These are phyloP conservation scores for Lactarius pseudohatsudake DNA, from an alignment of 768 basidiomycete species.

Conservation along the genomic window DNA sequence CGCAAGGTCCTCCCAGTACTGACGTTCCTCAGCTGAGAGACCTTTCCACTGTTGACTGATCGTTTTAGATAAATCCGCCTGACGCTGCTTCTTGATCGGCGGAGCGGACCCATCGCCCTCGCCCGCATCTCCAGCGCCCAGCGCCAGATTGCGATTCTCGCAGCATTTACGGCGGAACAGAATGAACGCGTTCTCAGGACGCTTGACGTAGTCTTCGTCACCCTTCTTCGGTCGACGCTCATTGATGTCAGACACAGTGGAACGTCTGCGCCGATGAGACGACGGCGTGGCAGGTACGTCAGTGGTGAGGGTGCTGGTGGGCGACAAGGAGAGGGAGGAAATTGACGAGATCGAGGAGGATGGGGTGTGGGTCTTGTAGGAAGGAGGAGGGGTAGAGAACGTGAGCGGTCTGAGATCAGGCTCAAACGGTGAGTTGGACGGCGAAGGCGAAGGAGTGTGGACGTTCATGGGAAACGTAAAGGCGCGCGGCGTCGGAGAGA, in stretches of 20 bases:
- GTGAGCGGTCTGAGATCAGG: slow-evolving; percentile 54
- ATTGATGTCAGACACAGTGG: slow-evolving; percentile 38
- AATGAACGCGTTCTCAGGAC: slow-evolving; percentile 84
- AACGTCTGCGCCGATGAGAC: slow-evolving; percentile 38
- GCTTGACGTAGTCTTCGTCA: slow-evolving; percentile 81
- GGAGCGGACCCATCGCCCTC: slow-evolving; percentile 25
- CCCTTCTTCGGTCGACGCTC: slow-evolving; percentile 54
- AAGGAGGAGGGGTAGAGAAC: slow-evolving; percentile 43
- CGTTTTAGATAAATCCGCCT: slow-evolving; percentile 77
- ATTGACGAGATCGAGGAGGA: slow-evolving; percentile 44
- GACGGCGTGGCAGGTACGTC: slow-evolving; percentile 32
- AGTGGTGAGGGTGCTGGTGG: slow-evolving; percentile 31
- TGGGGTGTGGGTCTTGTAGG: slow-evolving; percentile 41
- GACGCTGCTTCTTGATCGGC: slow-evolving; percentile 69
- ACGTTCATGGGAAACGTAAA: slow-evolving; percentile 55
- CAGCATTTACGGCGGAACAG: slow-evolving; percentile 79
- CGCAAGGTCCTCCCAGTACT: slow-evolving; percentile 74
- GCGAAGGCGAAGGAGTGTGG: slow-evolving; percentile 54
- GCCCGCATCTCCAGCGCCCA: slow-evolving; percentile 40
- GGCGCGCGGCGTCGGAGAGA: slow-evolving; percentile 68
- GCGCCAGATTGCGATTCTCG: slow-evolving; percentile 62
- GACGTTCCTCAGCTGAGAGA: slow-evolving; percentile 61
- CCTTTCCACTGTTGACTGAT: slow-evolving; percentile 82
- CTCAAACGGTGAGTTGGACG: slow-evolving; percentile 71
- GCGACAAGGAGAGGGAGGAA: slow-evolving; percentile 38